Evolutionary conservation across 164 flowering plant species (phyloP), one percentile per base, ranked within the genome.

Genomic region (Vitis riparia): DNA sequence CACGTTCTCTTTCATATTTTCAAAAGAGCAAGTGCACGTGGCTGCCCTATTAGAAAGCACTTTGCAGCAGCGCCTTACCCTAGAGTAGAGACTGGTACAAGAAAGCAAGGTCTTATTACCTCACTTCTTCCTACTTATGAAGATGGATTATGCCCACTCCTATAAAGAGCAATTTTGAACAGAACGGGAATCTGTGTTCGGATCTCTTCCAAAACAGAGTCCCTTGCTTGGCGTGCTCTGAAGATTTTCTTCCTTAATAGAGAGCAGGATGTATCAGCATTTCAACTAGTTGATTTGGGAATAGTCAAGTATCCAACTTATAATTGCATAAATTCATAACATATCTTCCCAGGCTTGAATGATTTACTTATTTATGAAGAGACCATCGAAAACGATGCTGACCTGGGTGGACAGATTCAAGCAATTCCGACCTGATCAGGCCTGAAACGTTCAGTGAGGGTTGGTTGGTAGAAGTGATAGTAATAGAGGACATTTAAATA

Each of bases 211-310:
- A 63, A 76, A 68, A 91, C 96, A 44, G 97, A 92, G 68, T 77
- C 81, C 67, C 88, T 92, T 59, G 32, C 91, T 53, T 92, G 99
- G 98, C 97, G 98, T 62, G 81, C 84, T 68, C 91, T 92, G 98
- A 89, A 98, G 71, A 90, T 92, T 52, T 95, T 95, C 77, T 95
- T 92, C 78, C 80, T 92, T 19, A 89, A 92, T 71, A 96, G 97
- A 49, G 94, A 90, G 82, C 98, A 92, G 67, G 93, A 93, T 80
- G 78, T 92, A 6, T 87, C 95, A 60, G 76, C 97, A 23, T 94
- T 94, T 81, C 76, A 92, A 52, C 79, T 94, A 57, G 92, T 85
- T 70, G 94, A 94, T 81, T 51, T 94, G 80, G 96, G 96, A 27
- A 81, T 88, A 23, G 80, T 92, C 53, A 94, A 89, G 76, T 94